Evolutionary conservation across 441 rosid species (phyloP).

Genomic region (Pelargonium fulgidum): DNA sequence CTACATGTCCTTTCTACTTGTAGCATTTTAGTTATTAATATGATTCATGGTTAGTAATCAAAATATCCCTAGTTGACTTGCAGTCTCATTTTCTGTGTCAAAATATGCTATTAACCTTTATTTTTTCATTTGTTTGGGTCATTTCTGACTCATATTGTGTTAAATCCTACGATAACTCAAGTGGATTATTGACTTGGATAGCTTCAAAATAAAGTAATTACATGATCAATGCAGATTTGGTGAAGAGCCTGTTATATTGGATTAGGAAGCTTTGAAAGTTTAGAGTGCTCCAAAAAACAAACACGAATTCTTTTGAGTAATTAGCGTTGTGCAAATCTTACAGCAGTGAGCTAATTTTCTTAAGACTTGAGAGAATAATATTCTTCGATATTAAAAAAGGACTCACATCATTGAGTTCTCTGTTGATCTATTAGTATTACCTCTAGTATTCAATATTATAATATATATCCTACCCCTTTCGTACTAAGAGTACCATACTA

Average conservation of each 20-base stretch:
- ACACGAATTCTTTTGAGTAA: background rate
- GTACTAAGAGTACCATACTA: background rate
- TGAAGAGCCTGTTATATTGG: background rate
- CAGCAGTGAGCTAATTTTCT: background rate
- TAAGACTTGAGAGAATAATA: background rate
- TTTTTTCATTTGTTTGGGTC: background rate
- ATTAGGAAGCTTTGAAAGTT: background rate
- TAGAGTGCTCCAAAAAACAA: background rate
- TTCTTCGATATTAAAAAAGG: background rate
- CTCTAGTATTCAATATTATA: background rate
- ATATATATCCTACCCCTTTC: background rate
- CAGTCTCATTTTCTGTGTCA: background rate
- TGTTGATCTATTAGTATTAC: background rate
- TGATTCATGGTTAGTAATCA: background rate
- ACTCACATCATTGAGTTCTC: background rate
- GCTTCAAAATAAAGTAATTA: background rate
- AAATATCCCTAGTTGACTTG: background rate
- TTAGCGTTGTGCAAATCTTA: background rate
- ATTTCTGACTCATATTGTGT: background rate
- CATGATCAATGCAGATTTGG: background rate
- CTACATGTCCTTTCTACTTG: background rate
- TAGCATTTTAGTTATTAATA: background rate
- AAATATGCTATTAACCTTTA: background rate
- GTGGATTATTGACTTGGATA: background rate
- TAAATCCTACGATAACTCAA: background rate